A percentile compares a stretch with the other conserved stretches of the same genome.
Evolutionary conservation across 108 stramenopile species (phyloP).

Genomic region (Stephanodiscus triporus): DNA sequence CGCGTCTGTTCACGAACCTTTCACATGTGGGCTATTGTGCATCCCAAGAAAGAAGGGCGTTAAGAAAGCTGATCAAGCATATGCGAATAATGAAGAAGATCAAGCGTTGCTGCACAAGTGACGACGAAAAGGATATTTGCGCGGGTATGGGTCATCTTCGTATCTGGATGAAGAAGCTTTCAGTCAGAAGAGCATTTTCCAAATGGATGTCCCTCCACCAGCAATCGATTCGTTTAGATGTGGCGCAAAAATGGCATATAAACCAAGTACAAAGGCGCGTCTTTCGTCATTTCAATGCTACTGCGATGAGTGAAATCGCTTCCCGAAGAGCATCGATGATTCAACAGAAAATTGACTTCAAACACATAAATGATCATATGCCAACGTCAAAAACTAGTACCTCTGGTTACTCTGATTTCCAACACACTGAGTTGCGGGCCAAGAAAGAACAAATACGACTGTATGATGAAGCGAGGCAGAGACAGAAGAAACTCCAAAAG

Average conservation of each 20-base stretch:
- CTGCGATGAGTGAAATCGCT: neutral
- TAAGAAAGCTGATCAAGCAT: neutral
- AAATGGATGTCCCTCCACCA: constrained; percentile 17
- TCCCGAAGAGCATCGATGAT: constrained; percentile 18
- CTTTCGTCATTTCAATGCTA: constrained; percentile 1
- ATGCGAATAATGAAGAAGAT: constrained; percentile 10
- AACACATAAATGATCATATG: neutral
- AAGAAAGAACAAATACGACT: constrained; percentile 9
- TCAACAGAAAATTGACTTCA: neutral
- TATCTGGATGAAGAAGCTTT: neutral
- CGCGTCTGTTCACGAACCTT: neutral
- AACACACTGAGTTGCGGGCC: too few species aligned
- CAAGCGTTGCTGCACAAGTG: constrained; percentile 14
- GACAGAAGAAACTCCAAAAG: constrained; percentile 9
- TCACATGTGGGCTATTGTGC: neutral
- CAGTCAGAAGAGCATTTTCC: constrained; percentile 7
- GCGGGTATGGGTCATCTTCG: constrained; percentile 25
- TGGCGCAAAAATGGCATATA: constrained; percentile 19
- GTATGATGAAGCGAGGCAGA: neutral
- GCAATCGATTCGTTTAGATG: neutral
- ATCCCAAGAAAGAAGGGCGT: neutral
- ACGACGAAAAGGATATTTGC: constrained; percentile 22
- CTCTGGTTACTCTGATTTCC: too few species aligned
- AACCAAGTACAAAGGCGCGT: neutral
- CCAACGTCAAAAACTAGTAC: neutral